Evolutionary conservation across 148 eudicot species (phyloP), one percentile per base, ranked within the genome.

Genomic region (Rhododendron ferrugineum): DNA sequence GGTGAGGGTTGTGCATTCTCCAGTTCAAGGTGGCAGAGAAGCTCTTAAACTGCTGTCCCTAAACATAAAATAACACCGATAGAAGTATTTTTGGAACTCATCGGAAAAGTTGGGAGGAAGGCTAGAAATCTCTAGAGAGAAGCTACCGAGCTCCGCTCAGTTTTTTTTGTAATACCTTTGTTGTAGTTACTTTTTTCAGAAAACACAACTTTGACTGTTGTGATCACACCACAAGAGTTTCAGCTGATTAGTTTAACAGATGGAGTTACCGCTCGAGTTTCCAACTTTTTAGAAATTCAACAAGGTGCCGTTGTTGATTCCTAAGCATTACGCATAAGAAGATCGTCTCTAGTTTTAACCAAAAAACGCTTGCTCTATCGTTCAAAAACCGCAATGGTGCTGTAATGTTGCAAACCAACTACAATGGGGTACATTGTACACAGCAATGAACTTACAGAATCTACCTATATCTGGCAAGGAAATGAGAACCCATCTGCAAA

Each of bases 391-490:
- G 88, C 85, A 42, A 54, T 26, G 74, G 60, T 37, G 88, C 49
- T 49, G 84, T 34, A 70, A 50, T 60, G 84, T 81, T 70, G 60
- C 50, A 83, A 4, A 83, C 78, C 15, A 49, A 47, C 87, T 50
- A 79, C 66, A 18, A 47, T 13, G 80, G 73, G 64, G 72, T 72
- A 50, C 54, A 86, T 56, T 47, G 72, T 72, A 50, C 54, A 86
- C 84, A 88, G 64, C 32, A 47, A 74, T 66, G 80, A 88, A 79
- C 73, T 72, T 88, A 81, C 80, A 86, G 32, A 58, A 87, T 60
- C 81, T 74, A 87, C 74, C 75, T 47, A 72, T 50, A 84, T 40
- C 30, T 40, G 66, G 81, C 80, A 81, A 80, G 46, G 79, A 83
- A 60, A 81, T 30, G 82, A 64, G 82, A 82, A 86, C 84, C 84